Percentiles rank a stretch among this genome's conserved stretches.
Evolutionary conservation across 768 basidiomycete genomes (phyloP).

Genomic region (Rhodotorula sphaerocarpa): DNA sequence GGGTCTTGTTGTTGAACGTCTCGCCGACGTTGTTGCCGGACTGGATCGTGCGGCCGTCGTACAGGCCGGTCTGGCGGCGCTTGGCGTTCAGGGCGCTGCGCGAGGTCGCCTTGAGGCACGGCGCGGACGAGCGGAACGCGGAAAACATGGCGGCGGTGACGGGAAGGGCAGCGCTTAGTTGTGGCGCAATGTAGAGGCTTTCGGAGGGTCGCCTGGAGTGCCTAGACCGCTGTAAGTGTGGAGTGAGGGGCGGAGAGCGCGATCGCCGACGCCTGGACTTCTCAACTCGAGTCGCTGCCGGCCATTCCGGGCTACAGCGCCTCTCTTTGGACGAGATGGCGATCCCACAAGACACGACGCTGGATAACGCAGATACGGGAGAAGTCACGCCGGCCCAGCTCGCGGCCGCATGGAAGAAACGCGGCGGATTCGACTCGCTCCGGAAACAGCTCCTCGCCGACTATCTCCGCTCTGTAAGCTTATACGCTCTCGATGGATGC

Average conservation of each 20-base stretch:
- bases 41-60: slow-evolving; percentile 61
- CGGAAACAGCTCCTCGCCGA: slow-evolving; percentile 13
- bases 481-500: not conserved
- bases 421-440: slow-evolving; percentile 22
- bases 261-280: too few species aligned
- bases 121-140: slow-evolving; percentile 10
- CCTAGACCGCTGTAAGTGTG: too few species aligned
- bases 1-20: slow-evolving; percentile 71
- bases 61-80: slow-evolving; percentile 68
- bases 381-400: slow-evolving; percentile 18
- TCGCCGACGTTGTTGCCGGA: slow-evolving; percentile 79
- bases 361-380: not conserved
- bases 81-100: slow-evolving; percentile 64
- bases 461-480: slow-evolving; percentile 15
- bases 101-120: slow-evolving; percentile 27
- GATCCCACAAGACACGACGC: too few species aligned
- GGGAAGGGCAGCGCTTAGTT: not conserved
- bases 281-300: too few species aligned
- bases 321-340: too few species aligned
- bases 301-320: too few species aligned
- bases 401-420: slow-evolving; percentile 16
- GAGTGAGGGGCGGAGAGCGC: too few species aligned
- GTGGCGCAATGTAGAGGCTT: too few species aligned
- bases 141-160: not conserved
- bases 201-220: too few species aligned